A percentile compares a stretch with the other conserved stretches of the same genome.
Conservation (phyloP, 2,329 filamentous ascomycete species). For the Microdochium nivale region DNA sequence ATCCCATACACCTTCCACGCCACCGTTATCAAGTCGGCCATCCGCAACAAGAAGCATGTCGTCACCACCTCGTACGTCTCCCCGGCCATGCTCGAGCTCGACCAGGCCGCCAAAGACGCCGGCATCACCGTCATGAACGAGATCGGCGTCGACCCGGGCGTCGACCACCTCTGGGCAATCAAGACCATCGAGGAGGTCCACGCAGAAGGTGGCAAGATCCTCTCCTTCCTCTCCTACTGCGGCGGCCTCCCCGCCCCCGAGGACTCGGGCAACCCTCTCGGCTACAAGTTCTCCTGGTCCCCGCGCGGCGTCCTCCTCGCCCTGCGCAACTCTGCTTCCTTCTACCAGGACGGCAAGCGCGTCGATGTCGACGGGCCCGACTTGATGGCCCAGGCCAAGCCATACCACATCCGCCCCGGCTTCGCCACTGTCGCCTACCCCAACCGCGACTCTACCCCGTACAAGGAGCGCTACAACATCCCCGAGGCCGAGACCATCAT, state of each 20-base stretch:
- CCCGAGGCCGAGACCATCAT: constrained; percentile 85
- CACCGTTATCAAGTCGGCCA: constrained; percentile 84
- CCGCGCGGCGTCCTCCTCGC: constrained; percentile 81
- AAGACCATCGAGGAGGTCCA: constrained; percentile 88
- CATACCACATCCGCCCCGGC: constrained; percentile 83
- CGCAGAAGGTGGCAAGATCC: constrained; percentile 75
- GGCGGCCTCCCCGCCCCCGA: constrained; percentile 68
- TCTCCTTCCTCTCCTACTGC: constrained; percentile 75
- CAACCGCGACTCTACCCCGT: constrained; percentile 83
- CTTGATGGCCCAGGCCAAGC: constrained; percentile 81
- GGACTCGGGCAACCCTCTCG: constrained; percentile 77
- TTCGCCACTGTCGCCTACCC: constrained; percentile 88
- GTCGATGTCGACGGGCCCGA: constrained; percentile 54
- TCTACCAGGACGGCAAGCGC: constrained; percentile 70
- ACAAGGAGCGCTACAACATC: constrained; percentile 84
- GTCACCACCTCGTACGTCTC: constrained; percentile 93
- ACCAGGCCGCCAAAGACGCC: constrained; percentile 74
- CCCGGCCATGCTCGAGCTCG: constrained; percentile 84
- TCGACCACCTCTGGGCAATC: constrained; percentile 72
- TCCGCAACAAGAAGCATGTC: constrained; percentile 89
- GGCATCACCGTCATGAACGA: constrained; percentile 98
- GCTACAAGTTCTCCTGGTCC: constrained; percentile 85
- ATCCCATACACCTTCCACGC: constrained; percentile 92
- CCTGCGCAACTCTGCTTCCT: constrained; percentile 75
- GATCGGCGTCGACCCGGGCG: constrained; percentile 70